Evolutionary conservation across 2,329 filamentous ascomycete genomes (phyloP).

Genomic region (Mollisiaceae sp.): DNA sequence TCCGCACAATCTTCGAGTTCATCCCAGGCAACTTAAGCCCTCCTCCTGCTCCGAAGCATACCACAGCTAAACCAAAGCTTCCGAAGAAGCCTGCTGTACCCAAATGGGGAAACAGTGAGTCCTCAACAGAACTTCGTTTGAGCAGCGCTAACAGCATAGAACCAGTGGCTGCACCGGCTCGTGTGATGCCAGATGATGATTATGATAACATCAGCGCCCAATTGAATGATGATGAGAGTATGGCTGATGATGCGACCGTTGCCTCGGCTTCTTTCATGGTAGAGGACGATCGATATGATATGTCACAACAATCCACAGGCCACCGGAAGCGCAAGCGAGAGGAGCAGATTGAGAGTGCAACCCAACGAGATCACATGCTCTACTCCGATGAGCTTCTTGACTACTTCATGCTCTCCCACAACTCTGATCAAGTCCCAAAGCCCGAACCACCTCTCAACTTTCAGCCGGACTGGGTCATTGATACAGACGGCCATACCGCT

Average conservation of each 20-base stretch:
- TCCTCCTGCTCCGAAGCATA: conserved; percentile 91
- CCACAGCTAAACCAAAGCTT: conserved; percentile 83
- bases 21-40: conserved; percentile 84
- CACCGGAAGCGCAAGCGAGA: conserved; percentile 80
- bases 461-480: conserved; percentile 89
- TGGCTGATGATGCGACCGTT: conserved; percentile 79
- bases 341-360: conserved; percentile 65
- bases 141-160: conserved; percentile 39
- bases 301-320: conserved; percentile 67
- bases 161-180: conserved; percentile 47
- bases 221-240: conserved; percentile 76
- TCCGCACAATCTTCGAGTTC: conserved; percentile 89
- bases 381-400: conserved; percentile 94
- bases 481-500: conserved; percentile 89
- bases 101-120: conserved; percentile 57
- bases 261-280: conserved; percentile 84
- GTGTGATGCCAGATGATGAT: conserved; percentile 65
- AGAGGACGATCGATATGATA: conserved; percentile 78
- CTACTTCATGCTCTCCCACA: conserved; percentile 89
- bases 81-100: conserved; percentile 69
- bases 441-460: conserved; percentile 80
- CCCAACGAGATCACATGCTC: conserved; percentile 83
- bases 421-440: conserved; percentile 65
- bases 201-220: conserved; percentile 67
- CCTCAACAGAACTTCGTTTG: conserved; percentile 10